These are phyloP conservation scores for Nicotiana noctiflora DNA, from an alignment of 257 asterid genomes.

Conservation along the genomic window DNA sequence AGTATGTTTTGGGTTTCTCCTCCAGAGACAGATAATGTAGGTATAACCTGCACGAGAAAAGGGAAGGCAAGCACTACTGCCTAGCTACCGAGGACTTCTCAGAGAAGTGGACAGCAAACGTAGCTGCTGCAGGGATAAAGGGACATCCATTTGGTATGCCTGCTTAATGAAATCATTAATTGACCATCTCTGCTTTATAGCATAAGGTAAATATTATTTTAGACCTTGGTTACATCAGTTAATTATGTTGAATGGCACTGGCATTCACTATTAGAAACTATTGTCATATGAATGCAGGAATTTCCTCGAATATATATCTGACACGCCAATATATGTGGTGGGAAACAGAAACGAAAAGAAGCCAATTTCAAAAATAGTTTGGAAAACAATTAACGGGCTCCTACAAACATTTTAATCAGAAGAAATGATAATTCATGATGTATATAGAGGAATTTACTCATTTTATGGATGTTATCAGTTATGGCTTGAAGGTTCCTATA, in stretches of 20 bases:
- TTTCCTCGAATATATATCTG: not conserved
- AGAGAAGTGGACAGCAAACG: not conserved
- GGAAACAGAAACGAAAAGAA: not conserved
- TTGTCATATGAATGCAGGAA: not conserved
- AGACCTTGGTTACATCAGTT: not conserved
- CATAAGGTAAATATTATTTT: too few relatives aligned
- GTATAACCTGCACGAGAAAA: not conserved
- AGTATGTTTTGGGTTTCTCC: not conserved
- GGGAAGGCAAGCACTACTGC: not conserved
- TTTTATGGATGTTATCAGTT: not conserved
- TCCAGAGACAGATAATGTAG: not conserved
- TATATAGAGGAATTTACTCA: not conserved
- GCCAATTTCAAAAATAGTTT: not conserved
- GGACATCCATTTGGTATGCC: not conserved
- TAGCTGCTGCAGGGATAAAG: not conserved
- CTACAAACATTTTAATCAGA: not conserved
- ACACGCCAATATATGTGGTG: not conserved
- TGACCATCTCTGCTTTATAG: too few relatives aligned
- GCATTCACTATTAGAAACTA: not conserved
- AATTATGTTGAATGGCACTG: not conserved
- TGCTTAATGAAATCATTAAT: too few relatives aligned
- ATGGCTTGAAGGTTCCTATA: not conserved
- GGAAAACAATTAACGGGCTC: not conserved
- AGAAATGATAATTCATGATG: not conserved
- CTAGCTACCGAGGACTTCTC: not conserved